Conservation (phyloP, 805 yeast genomes). For the Cyberlindnera maclurae region DNA sequence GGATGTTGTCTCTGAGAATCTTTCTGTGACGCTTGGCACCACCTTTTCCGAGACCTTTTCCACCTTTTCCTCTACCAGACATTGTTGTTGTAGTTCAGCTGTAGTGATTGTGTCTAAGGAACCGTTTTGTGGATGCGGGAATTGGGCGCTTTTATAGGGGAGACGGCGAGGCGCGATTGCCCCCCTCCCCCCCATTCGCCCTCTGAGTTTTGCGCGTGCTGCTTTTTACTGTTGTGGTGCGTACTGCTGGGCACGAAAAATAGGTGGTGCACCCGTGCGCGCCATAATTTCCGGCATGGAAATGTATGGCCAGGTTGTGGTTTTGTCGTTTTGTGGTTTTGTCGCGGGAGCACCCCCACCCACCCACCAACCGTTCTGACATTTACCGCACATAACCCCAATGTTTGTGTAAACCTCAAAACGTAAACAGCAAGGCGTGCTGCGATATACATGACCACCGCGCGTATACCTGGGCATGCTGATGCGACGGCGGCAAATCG, state of each 20-base stretch:
- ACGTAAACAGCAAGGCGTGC: not conserved
- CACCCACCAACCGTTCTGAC: not conserved
- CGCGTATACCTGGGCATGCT: too few relatives aligned
- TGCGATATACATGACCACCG: not conserved
- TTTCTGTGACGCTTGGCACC: conserved; percentile 99
- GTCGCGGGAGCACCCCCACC: too few relatives aligned
- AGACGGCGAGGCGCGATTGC: not conserved
- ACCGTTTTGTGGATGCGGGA: not conserved
- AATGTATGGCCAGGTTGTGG: conserved; percentile 3
- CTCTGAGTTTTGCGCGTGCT: not conserved
- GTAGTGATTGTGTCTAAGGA: not conserved
- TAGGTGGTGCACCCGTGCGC: conserved; percentile 1
- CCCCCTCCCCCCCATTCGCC: not conserved
- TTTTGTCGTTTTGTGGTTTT: too few relatives aligned
- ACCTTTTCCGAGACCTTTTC: conserved; percentile 99
- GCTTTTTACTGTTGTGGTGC: conserved; percentile 1
- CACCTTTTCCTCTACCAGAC: conserved; percentile 99
- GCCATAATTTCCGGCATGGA: not conserved
- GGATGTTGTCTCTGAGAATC: conserved; percentile 98
- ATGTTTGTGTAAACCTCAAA: not conserved
- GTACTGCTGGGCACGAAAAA: not conserved
- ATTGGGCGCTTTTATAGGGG: not conserved
- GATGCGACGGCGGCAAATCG: too few relatives aligned
- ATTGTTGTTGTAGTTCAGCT: conserved; percentile 33
- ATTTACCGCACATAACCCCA: too few relatives aligned